Evolutionary conservation across 2,329 filamentous ascomycete species (phyloP), one percentile per base, ranked within the genome.

Genomic region (Dothiorella sarmentorum): DNA sequence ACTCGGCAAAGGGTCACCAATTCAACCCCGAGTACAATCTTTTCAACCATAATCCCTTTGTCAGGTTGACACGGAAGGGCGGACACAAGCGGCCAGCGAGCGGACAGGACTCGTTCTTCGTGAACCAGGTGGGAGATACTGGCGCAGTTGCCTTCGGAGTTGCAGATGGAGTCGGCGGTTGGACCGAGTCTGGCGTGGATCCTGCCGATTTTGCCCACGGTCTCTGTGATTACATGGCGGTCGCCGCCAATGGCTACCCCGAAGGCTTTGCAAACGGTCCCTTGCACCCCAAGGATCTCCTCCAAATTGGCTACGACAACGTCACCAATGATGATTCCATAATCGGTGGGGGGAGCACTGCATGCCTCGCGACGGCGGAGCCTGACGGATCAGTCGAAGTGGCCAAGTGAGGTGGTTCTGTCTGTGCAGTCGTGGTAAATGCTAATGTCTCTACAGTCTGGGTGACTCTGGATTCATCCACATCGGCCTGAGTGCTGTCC

Each of bases 71-170:
- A 63, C 35, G 61, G 62, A 66, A 65, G 31, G 61, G 63, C 33
- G 58, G 64, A 4, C 58, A 65, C 64, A 73, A 80, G 64, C 85
- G 89, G 22, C 89, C 88, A 51, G 87, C 85, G 60, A 94, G 89
- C 52, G 94, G 94, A 15, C 92, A 99, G 75, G 94, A 99, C 80
- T 90, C 94, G 60, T 97, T 97, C 78, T 99, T 99, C 75, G 88
- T 94, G 66, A 74, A 88, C 69, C 85, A 86, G 22, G 79, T 97
- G n/a, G 90, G 89, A 53, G 83, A 85, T 63, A 82, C 82, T 1
- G 81, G 85, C 35, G 81, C 85, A 38, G 83, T 96, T 10, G 90
- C 92, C 0, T 87, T 99, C 65, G 94, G 91, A 17, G 84, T 99
- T 22, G 91, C 92, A 56, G 94, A 99, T 71, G 94, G 94, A 10